Evolutionary conservation across 2,329 filamentous ascomycete species (phyloP).

Genomic region (Fusarium pininemorale): DNA sequence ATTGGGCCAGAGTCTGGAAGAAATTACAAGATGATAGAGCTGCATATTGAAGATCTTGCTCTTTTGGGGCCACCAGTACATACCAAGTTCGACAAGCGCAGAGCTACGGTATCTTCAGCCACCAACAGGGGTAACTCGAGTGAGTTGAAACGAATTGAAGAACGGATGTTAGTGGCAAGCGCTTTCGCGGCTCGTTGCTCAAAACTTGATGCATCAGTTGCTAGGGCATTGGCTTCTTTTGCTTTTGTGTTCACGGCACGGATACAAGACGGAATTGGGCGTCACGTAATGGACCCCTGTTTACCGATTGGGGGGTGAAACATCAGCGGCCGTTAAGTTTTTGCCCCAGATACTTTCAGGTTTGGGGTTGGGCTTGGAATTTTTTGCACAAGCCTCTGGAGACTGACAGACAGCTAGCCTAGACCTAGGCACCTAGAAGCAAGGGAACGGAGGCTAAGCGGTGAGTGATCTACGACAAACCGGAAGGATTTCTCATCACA

Average conservation of each 20-base stretch:
- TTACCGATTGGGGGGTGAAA: not conserved
- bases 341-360: conserved; percentile 3
- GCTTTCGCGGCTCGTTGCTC: not conserved
- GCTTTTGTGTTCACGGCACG: not conserved
- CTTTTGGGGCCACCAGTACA: not conserved
- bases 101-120: conserved; percentile 6
- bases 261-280: conserved; percentile 2
- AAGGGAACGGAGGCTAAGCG: not conserved
- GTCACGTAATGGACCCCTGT: not conserved
- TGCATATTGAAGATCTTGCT: conserved; percentile 20
- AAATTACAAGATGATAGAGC: conserved; percentile 8
- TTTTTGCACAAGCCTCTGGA: not conserved
- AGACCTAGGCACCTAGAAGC: not conserved
- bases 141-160: not conserved
- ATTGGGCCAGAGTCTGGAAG: not conserved
- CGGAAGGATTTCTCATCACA: not conserved
- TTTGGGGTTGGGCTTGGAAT: not conserved
- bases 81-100: not conserved
- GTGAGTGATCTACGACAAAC: conserved; percentile 14
- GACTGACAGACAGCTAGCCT: not conserved
- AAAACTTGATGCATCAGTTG: conserved; percentile 15
- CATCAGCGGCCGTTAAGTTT: not conserved
- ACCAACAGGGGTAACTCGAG: not conserved
- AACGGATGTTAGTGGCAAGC: conserved; percentile 13
- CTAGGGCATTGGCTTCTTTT: not conserved